Conservation (phyloP, 2,329 filamentous ascomycete genomes). For the Byssoonygena ceratinophila region DNA sequence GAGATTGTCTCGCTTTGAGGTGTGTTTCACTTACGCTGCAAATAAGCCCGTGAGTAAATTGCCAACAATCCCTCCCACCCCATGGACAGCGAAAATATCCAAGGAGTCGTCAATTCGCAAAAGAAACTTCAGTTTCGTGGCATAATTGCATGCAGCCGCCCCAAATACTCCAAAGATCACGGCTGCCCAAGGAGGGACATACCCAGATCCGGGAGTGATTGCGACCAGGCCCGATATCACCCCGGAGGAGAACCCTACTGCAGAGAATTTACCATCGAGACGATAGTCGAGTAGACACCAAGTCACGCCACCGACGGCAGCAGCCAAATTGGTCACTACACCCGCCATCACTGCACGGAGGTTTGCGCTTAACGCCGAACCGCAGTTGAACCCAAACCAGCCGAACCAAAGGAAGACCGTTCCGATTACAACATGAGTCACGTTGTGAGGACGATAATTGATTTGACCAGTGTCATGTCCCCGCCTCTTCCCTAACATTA, state of each 20-base stretch:
- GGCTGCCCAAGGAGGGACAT: conserved; percentile 73
- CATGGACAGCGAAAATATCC: conserved; percentile 80
- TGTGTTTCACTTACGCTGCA: conserved; percentile 48
- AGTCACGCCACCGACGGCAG: conserved; percentile 72
- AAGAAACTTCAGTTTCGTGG: conserved; percentile 80
- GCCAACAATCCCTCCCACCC: conserved; percentile 64
- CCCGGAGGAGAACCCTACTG: conserved; percentile 85
- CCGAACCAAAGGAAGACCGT: conserved; percentile 93
- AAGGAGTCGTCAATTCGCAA: conserved; percentile 72
- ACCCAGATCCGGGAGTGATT: conserved; percentile 81
- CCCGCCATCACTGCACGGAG: conserved; percentile 78
- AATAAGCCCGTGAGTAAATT: conserved; percentile 74
- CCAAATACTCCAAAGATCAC: conserved; percentile 68
- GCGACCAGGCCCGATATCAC: conserved; percentile 78
- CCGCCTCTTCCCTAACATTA: conserved; percentile 77
- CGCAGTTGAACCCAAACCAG: conserved; percentile 92
- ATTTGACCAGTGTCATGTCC: conserved; percentile 79
- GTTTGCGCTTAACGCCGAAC: conserved; percentile 70
- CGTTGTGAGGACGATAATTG: conserved; percentile 87
- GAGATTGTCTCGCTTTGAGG: not conserved
- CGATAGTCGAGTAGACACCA: conserved; percentile 86
- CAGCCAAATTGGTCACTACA: conserved; percentile 74
- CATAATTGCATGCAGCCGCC: conserved; percentile 72
- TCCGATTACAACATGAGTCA: conserved; percentile 82
- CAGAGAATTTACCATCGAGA: conserved; percentile 83